Conservation (phyloP, 192 early-diverging fungal genomes). For the Coemansia sp. region DNA sequence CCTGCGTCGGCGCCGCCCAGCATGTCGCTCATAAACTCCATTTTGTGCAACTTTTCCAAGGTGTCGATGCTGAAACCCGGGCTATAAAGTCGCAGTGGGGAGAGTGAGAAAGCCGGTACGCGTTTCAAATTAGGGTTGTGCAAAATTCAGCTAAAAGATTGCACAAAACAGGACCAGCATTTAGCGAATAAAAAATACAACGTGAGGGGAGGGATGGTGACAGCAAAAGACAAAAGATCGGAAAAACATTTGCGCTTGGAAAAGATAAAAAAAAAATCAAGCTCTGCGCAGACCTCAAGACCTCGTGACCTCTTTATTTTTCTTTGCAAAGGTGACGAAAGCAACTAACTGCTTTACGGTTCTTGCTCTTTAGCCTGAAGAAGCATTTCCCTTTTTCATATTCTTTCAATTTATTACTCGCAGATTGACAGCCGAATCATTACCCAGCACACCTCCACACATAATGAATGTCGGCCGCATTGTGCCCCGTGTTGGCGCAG, state of each 20-base stretch:
- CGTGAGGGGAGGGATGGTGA: no score
- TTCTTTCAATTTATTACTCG: not conserved
- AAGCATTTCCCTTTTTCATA: not conserved
- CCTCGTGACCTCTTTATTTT: not conserved
- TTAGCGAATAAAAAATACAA: no score
- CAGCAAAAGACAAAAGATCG: no score
- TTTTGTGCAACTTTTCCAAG: conserved; percentile 16
- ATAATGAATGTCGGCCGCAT: conserved; percentile 52
- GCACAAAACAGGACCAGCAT: no score
- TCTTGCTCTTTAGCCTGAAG: not conserved
- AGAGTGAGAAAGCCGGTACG: not conserved
- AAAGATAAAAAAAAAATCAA: no score
- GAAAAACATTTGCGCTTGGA: no score
- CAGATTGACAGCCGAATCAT: not conserved
- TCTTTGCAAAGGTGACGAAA: not conserved
- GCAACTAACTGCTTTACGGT: not conserved
- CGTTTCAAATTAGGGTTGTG: no score
- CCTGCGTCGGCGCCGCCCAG: conserved; percentile 71
- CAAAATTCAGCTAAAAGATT: no score
- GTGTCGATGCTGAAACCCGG: not conserved
- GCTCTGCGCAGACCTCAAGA: not conserved
- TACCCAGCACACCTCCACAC: not conserved
- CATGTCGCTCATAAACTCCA: conserved; percentile 87
- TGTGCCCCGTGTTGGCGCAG: conserved; percentile 33
- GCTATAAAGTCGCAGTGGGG: not conserved